Base-by-base conservation (phyloP, 306 rosid genomes). In the Prosopis cineraria region DNA sequence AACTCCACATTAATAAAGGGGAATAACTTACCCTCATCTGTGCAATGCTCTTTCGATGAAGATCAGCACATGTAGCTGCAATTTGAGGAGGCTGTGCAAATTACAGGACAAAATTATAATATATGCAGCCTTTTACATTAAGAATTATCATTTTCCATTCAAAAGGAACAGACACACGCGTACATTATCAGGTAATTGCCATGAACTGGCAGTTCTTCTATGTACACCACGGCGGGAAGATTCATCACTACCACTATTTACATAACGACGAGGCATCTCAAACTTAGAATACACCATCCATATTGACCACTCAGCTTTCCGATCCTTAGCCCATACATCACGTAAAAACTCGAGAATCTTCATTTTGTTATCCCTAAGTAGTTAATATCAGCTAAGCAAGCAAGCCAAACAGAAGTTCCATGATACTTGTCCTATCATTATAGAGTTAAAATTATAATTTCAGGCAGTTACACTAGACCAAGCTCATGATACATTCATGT, bases 261-360 rank as follows among this genome's bases (percentile, higher is more conserved):
- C 78, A 76, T 84, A 85, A 74, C 86, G 91, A 82, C 88, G 95
- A 65, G 98, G 98, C 98, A 94, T 92, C 86, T 92, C 98, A 77
- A 84, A 93, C 83, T 87, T 92, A 52, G 97, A 87, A 81, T 92
- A 85, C 36, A 94, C 88, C 97, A 92, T 92, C 98, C 98, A 94
- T 85, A 92, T 92, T 64, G 98, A 92, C 97, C 97, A 94, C 52
- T 94, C 97, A 68, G 91, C 83, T 87, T 88, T 88, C 66, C 98
- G 89, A 73, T 94, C 93, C 86, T 70, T 90, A 48, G 89, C 79
- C 97, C 97, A 94, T n/a, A 79, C 74, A 71, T 92, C 93, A 64
- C 77, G 83, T 85, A 94, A 81, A 84, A 79, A 79, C 73, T 88
- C 91, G 53, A 94, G 52, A 79, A 92, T 87, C 89, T 82, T 89